Evolutionary conservation across 257 asterid species (phyloP), one percentile per base, ranked within the genome.

Genomic region (Primulina tabacum): DNA sequence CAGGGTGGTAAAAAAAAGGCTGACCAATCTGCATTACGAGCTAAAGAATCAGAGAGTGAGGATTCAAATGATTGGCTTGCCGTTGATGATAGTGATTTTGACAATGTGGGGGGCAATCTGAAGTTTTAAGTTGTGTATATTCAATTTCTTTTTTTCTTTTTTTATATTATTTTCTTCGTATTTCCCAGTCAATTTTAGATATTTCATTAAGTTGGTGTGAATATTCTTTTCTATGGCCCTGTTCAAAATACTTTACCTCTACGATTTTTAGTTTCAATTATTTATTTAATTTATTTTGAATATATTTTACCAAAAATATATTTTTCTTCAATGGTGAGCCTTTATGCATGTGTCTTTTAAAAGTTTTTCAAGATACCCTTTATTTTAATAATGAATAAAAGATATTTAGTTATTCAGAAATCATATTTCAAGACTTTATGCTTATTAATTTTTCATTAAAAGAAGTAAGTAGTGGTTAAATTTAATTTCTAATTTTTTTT

Each of bases 31-130:
- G 73, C 62, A 52, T 69, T 18, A 32, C 82, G 69, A 61, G 96
- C 75, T 53, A 88, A 80, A 73, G 91, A 78, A 71, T 88, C 89
- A 0, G 96, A 84, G 83, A 83, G 91, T 21, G 96, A 86, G 79
- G 95, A 85, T n/a, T 84, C 92, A 52, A 84, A 67, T 71, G 96
- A 82, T 64, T 90, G 96, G 96, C 84, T 82, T 81, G 77, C 86
- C 0, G 91, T 90, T 21, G 90, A 86, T 76, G 90, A 83, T 28
- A 55, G 80, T 4, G 92, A 90, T 79, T 81, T 83, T 52, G 92
- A 84, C 73, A 82, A 75, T 74, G 26, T 75, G 80, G 80, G 80
- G 78, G 40, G 79, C 71, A 63, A 26, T 65, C 64, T 86, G 82
- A 89, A 63, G 63, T 65, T 62, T 65, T 29, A 21, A 60, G 16